Conservation (phyloP, 331 rosid species). For the Erythrophleum ivorense region DNA sequence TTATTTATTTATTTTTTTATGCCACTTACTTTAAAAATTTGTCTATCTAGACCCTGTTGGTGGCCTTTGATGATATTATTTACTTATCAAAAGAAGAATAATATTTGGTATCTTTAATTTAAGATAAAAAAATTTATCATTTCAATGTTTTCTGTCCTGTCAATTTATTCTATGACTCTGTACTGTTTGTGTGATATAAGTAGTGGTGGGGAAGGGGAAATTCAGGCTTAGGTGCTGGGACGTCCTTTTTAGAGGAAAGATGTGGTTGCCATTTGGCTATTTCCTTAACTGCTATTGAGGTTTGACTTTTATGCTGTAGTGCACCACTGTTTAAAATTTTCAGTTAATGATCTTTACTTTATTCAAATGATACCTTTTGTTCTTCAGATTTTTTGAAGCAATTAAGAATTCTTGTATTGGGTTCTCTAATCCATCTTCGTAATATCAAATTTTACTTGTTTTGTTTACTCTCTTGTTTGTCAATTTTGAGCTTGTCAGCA, state of each 20-base stretch:
- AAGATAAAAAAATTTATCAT: background rate
- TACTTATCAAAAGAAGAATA: background rate
- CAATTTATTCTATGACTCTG: background rate
- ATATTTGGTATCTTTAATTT: background rate
- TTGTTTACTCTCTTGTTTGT: background rate
- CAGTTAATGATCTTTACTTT: background rate
- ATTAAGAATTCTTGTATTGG: background rate
- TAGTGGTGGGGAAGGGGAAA: background rate
- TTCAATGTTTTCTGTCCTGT: background rate
- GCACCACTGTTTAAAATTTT: background rate
- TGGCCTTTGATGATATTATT: background rate
- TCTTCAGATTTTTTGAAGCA: slow-evolving; percentile 5
- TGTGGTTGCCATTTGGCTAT: background rate
- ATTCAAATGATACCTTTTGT: background rate
- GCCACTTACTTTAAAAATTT: background rate
- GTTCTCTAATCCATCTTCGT: background rate
- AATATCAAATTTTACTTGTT: background rate
- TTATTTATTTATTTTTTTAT: background rate
- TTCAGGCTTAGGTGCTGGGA: background rate
- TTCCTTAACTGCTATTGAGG: background rate
- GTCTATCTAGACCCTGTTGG: background rate
- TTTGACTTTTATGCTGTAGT: background rate
- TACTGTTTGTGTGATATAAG: background rate
- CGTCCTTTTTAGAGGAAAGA: background rate
- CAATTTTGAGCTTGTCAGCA: background rate